Base-by-base conservation (phyloP, 2,329 filamentous ascomycete species). In the Scopulariopsis brevicaulis region DNA sequence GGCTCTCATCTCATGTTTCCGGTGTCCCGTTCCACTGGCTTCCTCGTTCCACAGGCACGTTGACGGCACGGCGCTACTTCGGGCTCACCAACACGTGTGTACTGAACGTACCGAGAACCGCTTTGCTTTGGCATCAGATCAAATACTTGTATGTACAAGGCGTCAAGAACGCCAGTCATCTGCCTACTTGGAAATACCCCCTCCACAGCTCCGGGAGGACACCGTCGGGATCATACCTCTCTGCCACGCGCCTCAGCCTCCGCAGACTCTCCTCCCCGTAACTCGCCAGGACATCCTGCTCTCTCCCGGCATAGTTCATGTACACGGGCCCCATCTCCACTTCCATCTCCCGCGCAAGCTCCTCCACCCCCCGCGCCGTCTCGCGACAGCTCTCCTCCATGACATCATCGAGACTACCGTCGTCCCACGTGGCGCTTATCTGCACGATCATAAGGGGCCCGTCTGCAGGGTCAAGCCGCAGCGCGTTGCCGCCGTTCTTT, bases 221-320 rank as follows among this genome's bases (percentile, higher is more conserved):
- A 1, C 65, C 63, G 3, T 61, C 53, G 0, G 69, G 68, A 55
- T 74, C 72, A 52, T 72, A 73, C 54, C 64, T 67, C 12, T 59
- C 55, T 3, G 66, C 63, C 2, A 70, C 58, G 1, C 40, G 55
- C 59, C 64, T 64, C 34, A 74, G 61, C 54, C 60, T 66, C 4
- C 63, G 64, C 22, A 71, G 58, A 37, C 73, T 76, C n/a, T 66
- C 66, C 10, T 63, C 56, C 0, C 74, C 72, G 59, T 76, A 78
- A 10, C 70, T 64, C 25, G 59, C 58, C 53, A 76, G 64, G 1
- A 72, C 70, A 35, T 72, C 65, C 63, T 78, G 73, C 28, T 64
- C 66, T 35, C 62, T 59, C 20, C 67, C 66, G 2, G 73, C 74
- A 60, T 78, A 77, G 63, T 78, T 77, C 62, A 77, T 69, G 62